phyloP scores from a whole-genome alignment of 306 rosid genomes.

The Inga laurina region DNA sequence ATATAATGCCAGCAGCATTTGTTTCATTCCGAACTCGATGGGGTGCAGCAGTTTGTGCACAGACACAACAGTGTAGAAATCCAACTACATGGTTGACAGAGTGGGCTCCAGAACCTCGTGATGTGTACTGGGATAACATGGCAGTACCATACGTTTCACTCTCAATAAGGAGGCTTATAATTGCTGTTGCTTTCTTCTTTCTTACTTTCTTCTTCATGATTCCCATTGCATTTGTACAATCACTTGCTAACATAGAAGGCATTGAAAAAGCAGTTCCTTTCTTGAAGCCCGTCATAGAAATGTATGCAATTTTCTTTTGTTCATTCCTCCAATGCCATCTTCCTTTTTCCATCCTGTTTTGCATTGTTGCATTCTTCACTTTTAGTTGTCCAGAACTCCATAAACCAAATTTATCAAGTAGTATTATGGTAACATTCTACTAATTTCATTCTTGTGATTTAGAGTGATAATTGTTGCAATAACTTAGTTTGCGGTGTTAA shows the following conservation, averaged over 20 bases:
- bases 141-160: slow-evolving; percentile 93
- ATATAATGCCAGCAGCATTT: slow-evolving; percentile 83
- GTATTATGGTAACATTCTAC: too few relatives aligned
- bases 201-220: slow-evolving; percentile 97
- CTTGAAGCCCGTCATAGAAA: slow-evolving; percentile 70
- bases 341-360: neutral
- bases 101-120: slow-evolving; percentile 99
- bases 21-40: slow-evolving; percentile 92
- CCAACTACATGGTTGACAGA: slow-evolving; percentile 94
- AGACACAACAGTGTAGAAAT: slow-evolving; percentile 87
- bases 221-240: slow-evolving; percentile 94
- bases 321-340: neutral
- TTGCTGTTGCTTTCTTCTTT: slow-evolving; percentile 94
- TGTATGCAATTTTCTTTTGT: slow-evolving; percentile 46
- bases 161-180: slow-evolving; percentile 78
- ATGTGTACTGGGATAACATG: slow-evolving; percentile 90
- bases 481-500: neutral
- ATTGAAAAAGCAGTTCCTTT: slow-evolving; percentile 86
- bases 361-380: neutral
- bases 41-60: slow-evolving; percentile 98
- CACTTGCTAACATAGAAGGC: slow-evolving; percentile 91
- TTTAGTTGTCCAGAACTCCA: neutral
- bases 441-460: neutral
- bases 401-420: too few relatives aligned
- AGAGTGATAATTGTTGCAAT: slow-evolving; percentile 4